Evolutionary conservation across 352 stramenopile species (phyloP).

Genomic region (Pythium grandisporangium): DNA sequence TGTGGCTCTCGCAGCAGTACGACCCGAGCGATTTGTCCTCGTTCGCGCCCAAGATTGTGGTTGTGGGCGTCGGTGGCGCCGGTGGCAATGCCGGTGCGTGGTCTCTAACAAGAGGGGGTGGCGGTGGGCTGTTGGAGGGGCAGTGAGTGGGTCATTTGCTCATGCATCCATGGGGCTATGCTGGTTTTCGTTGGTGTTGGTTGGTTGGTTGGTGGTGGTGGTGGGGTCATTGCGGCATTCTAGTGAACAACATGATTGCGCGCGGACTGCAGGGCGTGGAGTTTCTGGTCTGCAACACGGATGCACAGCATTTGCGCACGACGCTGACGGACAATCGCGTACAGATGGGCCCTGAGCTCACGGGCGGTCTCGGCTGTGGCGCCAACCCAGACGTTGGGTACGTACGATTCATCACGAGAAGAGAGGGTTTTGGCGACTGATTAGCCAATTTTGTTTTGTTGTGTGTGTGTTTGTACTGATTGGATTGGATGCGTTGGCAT

Average conservation of each 20-base stretch:
- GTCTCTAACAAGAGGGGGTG: too few relatives aligned
- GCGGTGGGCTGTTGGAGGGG: too few relatives aligned
- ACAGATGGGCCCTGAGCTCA: conserved; percentile 85
- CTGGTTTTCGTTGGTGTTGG: too few relatives aligned
- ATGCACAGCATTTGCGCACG: conserved; percentile 86
- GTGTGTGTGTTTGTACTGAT: too few relatives aligned
- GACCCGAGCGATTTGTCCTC: conserved; percentile 49
- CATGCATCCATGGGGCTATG: too few relatives aligned
- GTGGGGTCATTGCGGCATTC: not conserved
- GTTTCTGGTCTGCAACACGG: conserved; percentile 89
- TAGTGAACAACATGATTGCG: conserved; percentile 88
- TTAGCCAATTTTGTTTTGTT: too few relatives aligned
- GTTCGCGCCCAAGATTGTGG: conserved; percentile 82
- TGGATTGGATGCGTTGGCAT: not conserved
- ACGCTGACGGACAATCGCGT: conserved; percentile 87
- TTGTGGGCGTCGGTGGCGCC: conserved; percentile 81
- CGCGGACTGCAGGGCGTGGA: conserved; percentile 74
- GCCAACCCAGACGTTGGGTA: conserved; percentile 71
- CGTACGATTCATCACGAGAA: not conserved
- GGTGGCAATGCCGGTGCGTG: conserved; percentile 77
- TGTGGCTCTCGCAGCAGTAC: conserved; percentile 68
- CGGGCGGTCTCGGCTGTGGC: conserved; percentile 68
- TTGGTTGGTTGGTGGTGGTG: too few relatives aligned
- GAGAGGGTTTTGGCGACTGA: too few relatives aligned
- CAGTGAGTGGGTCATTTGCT: too few relatives aligned